phyloP scores from a whole-genome alignment of 2,329 filamentous ascomycete genomes.

The Elsinoe fawcettii region DNA sequence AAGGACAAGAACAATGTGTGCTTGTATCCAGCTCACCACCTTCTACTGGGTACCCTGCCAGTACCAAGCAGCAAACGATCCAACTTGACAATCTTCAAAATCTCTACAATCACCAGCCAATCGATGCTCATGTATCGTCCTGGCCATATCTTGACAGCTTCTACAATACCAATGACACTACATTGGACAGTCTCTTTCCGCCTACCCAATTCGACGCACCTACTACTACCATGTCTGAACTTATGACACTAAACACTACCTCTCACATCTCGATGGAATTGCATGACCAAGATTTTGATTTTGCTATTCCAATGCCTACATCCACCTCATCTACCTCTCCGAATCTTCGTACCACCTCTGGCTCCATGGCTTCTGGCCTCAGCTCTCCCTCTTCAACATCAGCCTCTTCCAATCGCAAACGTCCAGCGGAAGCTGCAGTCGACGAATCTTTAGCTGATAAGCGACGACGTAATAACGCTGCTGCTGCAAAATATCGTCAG shows the following conservation, averaged over 20 bases:
- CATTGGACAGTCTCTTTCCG: not conserved
- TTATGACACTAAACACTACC: not conserved
- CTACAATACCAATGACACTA: not conserved
- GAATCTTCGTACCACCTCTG: not conserved
- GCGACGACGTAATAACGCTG: conserved; percentile 58
- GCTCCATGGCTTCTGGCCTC: not conserved
- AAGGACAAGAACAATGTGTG: conserved; percentile 5
- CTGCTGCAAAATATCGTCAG: conserved; percentile 59
- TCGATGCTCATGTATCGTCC: not conserved
- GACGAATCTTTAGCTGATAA: conserved; percentile 31
- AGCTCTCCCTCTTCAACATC: not conserved
- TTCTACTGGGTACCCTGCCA: not conserved
- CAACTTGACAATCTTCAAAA: not conserved
- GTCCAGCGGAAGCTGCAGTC: not conserved
- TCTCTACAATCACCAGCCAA: not conserved
- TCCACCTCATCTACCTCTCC: not conserved
- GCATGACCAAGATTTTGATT: not conserved
- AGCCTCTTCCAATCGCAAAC: not conserved
- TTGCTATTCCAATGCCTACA: not conserved
- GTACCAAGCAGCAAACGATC: not conserved
- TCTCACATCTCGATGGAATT: not conserved
- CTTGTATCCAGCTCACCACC: not conserved
- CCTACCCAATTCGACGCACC: not conserved
- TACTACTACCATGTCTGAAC: not conserved
- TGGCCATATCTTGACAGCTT: not conserved